Percentiles rank a stretch among this genome's conserved stretches.
Evolutionary conservation across 768 basidiomycete genomes (phyloP).

Genomic region (Chalciporus piperatus): DNA sequence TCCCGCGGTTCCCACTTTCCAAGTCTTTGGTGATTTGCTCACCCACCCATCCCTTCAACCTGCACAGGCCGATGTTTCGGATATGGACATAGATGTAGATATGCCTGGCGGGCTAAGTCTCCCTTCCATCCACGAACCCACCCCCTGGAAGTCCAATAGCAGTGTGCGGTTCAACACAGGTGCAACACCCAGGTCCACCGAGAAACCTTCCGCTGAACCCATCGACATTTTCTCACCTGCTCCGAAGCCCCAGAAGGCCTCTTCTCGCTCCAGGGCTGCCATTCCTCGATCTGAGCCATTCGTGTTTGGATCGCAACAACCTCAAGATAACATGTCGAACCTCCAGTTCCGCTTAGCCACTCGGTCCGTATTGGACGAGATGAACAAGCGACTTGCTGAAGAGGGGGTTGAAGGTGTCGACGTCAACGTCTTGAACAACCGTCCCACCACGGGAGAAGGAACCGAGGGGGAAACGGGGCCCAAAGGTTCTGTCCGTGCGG

Average conservation of each 20-base stretch:
- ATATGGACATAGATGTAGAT: constrained; percentile 33
- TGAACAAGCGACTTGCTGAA: constrained; percentile 67
- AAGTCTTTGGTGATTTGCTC: constrained; percentile 28
- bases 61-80: constrained; percentile 25
- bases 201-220: constrained; percentile 32
- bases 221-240: constrained; percentile 43
- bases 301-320: constrained; percentile 74
- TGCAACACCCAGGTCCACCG: constrained; percentile 23
- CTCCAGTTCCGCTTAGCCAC: constrained; percentile 66
- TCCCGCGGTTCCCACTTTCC: constrained; percentile 36
- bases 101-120: constrained; percentile 35
- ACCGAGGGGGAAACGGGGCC: constrained; percentile 5
- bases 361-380: constrained; percentile 73
- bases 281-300: constrained; percentile 47
- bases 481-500: constrained; percentile 28
- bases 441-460: constrained; percentile 5
- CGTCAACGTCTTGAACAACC: constrained; percentile 42
- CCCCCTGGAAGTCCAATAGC: constrained; percentile 15
- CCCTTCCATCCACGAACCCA: constrained; percentile 18
- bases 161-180: constrained; percentile 19
- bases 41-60: constrained; percentile 11
- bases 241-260: constrained; percentile 19
- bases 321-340: constrained; percentile 60
- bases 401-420: constrained; percentile 53
- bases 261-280: constrained; percentile 21